A percentile compares a stretch with the other conserved stretches of the same genome.
These are phyloP conservation scores for Coleophoma eucalyptorum DNA, from an alignment of 2,329 filamentous ascomycete genomes.

Conservation along the genomic window DNA sequence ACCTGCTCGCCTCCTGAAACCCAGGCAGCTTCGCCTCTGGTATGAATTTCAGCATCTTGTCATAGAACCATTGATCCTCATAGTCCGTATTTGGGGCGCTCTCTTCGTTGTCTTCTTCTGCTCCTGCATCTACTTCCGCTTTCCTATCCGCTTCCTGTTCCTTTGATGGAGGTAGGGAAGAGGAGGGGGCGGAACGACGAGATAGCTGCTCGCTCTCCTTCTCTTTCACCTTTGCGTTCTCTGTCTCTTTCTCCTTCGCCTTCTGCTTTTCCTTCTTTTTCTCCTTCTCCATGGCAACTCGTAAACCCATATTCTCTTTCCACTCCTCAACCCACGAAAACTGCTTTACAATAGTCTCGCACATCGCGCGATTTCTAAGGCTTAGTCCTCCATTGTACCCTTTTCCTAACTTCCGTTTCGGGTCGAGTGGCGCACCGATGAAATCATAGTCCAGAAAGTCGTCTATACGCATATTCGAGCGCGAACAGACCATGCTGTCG, in stretches of 20 bases:
- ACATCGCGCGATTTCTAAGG: background rate
- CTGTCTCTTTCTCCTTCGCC: background rate
- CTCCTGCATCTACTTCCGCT: background rate
- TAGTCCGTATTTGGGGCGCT: background rate
- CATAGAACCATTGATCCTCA: constrained; percentile 5
- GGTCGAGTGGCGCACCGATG: background rate
- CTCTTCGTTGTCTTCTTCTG: background rate
- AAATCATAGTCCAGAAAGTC: constrained; percentile 14
- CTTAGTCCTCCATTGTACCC: background rate
- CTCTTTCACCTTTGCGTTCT: background rate
- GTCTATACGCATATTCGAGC: constrained; percentile 13
- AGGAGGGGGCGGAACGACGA: too few species aligned
- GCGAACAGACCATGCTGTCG: constrained; percentile 20
- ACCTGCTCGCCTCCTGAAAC: constrained; percentile 4
- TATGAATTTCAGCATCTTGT: background rate
- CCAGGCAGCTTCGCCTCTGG: constrained; percentile 1
- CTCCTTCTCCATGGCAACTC: background rate
- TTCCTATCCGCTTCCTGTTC: background rate
- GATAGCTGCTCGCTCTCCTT: too few species aligned
- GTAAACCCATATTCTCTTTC: too few species aligned
- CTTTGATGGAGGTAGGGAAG: background rate
- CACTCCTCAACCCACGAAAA: background rate
- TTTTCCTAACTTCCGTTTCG: background rate
- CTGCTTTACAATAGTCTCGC: background rate
- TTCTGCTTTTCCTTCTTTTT: background rate